A percentile compares a stretch with the other conserved stretches of the same genome.
Conservation (phyloP, 2,329 filamentous ascomycete species). For the Phialophora verrucosa region DNA sequence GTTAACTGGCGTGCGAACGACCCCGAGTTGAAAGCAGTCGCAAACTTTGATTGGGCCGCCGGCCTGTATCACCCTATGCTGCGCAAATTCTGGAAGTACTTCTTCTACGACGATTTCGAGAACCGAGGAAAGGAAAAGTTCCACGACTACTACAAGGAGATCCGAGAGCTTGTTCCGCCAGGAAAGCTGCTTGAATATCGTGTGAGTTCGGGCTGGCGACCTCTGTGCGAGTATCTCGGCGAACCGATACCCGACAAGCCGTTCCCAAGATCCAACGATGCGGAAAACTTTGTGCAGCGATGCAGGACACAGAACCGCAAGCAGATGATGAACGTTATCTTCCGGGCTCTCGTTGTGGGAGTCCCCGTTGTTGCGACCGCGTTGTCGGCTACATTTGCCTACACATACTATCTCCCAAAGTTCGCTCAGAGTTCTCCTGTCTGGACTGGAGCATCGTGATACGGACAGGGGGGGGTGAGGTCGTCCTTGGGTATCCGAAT, state of each 20-base stretch:
- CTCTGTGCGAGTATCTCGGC: slow-evolving; percentile 61
- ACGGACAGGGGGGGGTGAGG: neutral
- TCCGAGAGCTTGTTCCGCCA: slow-evolving; percentile 55
- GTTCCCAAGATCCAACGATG: slow-evolving; percentile 61
- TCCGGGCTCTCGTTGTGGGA: slow-evolving; percentile 58
- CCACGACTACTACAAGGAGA: slow-evolving; percentile 60
- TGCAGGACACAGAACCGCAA: slow-evolving; percentile 60
- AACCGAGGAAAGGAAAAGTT: slow-evolving; percentile 69
- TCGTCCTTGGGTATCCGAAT: neutral
- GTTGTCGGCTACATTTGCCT: slow-evolving; percentile 49
- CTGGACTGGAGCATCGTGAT: slow-evolving; percentile 25
- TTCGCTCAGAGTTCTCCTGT: slow-evolving; percentile 24
- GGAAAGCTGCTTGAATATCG: slow-evolving; percentile 61
- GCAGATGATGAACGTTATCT: slow-evolving; percentile 62
- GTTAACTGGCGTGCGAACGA: slow-evolving; percentile 71
- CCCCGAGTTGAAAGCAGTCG: slow-evolving; percentile 62
- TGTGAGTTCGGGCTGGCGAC: slow-evolving; percentile 61
- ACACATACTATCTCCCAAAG: slow-evolving; percentile 46
- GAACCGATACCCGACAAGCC: slow-evolving; percentile 56
- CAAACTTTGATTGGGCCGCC: slow-evolving; percentile 67
- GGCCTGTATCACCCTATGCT: slow-evolving; percentile 74
- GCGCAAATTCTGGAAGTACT: slow-evolving; percentile 70
- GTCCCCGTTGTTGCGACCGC: slow-evolving; percentile 55
- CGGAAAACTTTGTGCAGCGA: slow-evolving; percentile 61
- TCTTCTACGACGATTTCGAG: slow-evolving; percentile 71